Percentiles rank a stretch among this genome's conserved stretches.
Conservation (phyloP, 805 yeast genomes). For the Saturnispora quitensis region DNA sequence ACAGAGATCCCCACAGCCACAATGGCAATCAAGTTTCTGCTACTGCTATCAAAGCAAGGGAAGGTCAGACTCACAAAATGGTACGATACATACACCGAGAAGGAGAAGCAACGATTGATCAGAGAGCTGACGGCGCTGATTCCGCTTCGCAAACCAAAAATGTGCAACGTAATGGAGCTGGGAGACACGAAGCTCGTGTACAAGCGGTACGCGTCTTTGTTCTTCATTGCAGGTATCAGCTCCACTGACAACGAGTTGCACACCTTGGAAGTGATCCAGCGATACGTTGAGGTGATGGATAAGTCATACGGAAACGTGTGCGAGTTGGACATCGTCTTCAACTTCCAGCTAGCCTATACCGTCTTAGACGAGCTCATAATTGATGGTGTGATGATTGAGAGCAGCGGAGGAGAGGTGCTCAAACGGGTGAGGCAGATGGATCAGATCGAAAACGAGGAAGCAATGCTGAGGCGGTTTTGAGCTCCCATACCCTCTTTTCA, state of each 20-base stretch:
- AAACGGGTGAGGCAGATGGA: slow-evolving; percentile 77
- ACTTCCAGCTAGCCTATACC: slow-evolving; percentile 88
- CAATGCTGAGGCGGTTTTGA: neutral
- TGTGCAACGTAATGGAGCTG: slow-evolving; percentile 92
- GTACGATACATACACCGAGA: slow-evolving; percentile 77
- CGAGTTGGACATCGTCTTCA: slow-evolving; percentile 93
- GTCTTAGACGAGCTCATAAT: slow-evolving; percentile 82
- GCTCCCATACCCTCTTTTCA: too few species aligned
- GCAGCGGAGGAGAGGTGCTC: slow-evolving; percentile 71
- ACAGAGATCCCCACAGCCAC: neutral
- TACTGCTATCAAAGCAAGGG: slow-evolving; percentile 88
- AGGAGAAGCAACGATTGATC: slow-evolving; percentile 75
- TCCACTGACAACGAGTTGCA: slow-evolving; percentile 78
- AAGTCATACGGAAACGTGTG: slow-evolving; percentile 91
- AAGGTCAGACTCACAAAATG: slow-evolving; percentile 89
- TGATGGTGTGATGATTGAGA: slow-evolving; percentile 83
- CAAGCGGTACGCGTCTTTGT: slow-evolving; percentile 86
- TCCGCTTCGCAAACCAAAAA: slow-evolving; percentile 76
- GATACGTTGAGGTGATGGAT: slow-evolving; percentile 96
- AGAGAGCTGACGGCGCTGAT: slow-evolving; percentile 82
- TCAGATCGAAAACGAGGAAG: slow-evolving; percentile 46
- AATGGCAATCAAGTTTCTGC: slow-evolving; percentile 73
- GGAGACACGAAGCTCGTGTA: slow-evolving; percentile 80
- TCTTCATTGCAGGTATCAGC: slow-evolving; percentile 81
- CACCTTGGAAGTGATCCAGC: slow-evolving; percentile 77